Percentiles rank a stretch among this genome's conserved stretches.
Conservation (phyloP, 148 eudicot genomes). For the Camellia sinensis region DNA sequence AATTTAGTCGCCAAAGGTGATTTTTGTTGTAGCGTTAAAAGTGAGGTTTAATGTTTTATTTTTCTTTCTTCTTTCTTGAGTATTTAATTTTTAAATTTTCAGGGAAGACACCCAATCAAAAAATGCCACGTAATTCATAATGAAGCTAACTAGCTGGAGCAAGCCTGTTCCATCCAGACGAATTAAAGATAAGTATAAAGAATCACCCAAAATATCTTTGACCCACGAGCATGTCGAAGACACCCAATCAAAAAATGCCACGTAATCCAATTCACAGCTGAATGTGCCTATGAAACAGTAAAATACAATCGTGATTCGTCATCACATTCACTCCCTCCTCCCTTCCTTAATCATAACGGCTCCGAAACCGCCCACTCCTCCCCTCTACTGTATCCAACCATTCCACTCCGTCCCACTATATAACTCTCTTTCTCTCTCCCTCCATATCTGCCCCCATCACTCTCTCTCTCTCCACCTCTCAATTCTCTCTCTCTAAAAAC, state of each 20-base stretch:
- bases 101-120: constrained; percentile 8
- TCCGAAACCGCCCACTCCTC: constrained; percentile 37
- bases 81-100: too few relatives aligned
- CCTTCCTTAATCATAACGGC: constrained; percentile 47
- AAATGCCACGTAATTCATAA: constrained; percentile 16
- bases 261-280: constrained; percentile 4
- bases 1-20: too few relatives aligned
- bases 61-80: too few relatives aligned
- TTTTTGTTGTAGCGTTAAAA: too few relatives aligned
- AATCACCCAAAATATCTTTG: constrained; percentile 4
- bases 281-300: constrained; percentile 21
- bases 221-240: constrained; percentile 21
- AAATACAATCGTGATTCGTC: neutral
- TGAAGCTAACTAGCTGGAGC: too few relatives aligned
- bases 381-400: neutral
- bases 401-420: neutral
- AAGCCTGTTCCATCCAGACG: too few relatives aligned
- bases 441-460: constrained; percentile 5
- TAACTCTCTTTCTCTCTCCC: neutral
- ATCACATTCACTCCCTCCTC: constrained; percentile 16
- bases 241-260: constrained; percentile 24
- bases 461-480: constrained; percentile 4
- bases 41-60: too few relatives aligned
- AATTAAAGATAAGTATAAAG: too few relatives aligned
- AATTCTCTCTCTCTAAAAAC: constrained; percentile 1